A percentile compares a stretch with the other conserved stretches of the same genome.
phyloP scores from a whole-genome alignment of 83 land plant genomes.

The Larix sibirica region DNA sequence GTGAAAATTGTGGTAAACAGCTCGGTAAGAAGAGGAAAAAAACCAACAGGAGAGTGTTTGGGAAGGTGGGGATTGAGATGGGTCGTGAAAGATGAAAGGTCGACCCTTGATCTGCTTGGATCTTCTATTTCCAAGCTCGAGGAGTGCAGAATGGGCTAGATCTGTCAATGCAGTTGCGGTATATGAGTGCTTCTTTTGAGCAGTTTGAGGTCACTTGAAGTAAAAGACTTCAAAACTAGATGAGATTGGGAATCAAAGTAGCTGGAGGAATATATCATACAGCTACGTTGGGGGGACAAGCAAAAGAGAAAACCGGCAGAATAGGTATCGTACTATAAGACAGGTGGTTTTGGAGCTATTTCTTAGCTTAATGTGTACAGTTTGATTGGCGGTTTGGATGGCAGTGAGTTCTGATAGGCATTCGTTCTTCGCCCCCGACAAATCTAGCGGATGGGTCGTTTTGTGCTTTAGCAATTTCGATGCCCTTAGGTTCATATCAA shows the following conservation, averaged over 20 bases:
- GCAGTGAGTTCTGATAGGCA: not conserved
- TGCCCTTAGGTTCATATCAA: not conserved
- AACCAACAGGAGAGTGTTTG: not conserved
- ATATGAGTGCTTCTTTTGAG: not conserved
- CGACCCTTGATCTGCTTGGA: slow-evolving; percentile 7
- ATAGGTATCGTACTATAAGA: not conserved
- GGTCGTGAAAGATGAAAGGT: slow-evolving; percentile 10
- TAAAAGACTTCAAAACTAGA: not conserved
- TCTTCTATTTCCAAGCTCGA: slow-evolving; percentile 1
- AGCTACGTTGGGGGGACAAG: slow-evolving; percentile 7
- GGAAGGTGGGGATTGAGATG: not conserved
- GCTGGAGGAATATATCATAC: slow-evolving; percentile 20
- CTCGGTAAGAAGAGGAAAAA: not conserved
- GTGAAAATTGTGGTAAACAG: slow-evolving; percentile 12
- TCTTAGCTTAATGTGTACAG: not conserved
- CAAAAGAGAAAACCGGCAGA: not conserved
- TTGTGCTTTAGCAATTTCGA: not conserved
- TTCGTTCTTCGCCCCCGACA: not conserved
- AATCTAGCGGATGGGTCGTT: not conserved
- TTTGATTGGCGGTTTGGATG: not conserved
- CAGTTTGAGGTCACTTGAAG: not conserved
- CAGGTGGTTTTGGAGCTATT: not conserved
- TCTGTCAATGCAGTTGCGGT: not conserved
- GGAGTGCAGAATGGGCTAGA: not conserved
- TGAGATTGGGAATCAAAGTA: slow-evolving; percentile 8